Evolutionary conservation across 192 early-diverging fungal species (phyloP).

Genomic region (Backusella tarrabulga): DNA sequence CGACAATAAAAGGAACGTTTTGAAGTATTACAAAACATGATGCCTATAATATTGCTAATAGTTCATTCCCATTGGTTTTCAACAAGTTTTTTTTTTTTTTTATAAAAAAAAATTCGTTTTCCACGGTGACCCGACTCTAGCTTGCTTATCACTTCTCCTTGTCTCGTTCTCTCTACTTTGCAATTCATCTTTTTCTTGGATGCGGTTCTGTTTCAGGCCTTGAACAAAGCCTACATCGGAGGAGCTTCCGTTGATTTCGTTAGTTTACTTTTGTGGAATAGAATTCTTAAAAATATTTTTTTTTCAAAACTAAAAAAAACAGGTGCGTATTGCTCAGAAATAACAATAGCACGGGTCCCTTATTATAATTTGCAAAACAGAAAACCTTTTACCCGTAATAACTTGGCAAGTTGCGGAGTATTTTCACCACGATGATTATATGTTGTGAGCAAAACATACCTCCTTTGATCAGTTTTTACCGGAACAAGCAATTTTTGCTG

Average conservation of each 20-base stretch:
- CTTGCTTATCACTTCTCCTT: not conserved
- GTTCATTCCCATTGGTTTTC: not conserved
- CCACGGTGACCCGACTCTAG: not conserved
- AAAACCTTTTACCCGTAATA: not conserved
- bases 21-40: not conserved
- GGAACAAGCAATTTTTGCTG: not conserved
- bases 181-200: not conserved
- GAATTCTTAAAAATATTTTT: not conserved
- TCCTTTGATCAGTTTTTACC: not conserved
- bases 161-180: not conserved
- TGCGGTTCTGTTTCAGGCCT: not conserved
- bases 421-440: not conserved
- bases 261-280: not conserved
- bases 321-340: not conserved
- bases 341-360: not conserved
- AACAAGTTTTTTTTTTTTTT: not conserved
- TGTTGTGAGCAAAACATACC: not conserved
- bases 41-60: not conserved
- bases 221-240: not conserved
- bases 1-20: not conserved
- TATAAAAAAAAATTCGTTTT: not conserved
- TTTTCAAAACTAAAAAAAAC: not conserved
- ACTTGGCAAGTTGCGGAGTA: not conserved
- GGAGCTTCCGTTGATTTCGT: not conserved
- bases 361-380: not conserved